phyloP scores from a whole-genome alignment of 768 basidiomycete genomes.

The Hygrocybe coccinea region DNA sequence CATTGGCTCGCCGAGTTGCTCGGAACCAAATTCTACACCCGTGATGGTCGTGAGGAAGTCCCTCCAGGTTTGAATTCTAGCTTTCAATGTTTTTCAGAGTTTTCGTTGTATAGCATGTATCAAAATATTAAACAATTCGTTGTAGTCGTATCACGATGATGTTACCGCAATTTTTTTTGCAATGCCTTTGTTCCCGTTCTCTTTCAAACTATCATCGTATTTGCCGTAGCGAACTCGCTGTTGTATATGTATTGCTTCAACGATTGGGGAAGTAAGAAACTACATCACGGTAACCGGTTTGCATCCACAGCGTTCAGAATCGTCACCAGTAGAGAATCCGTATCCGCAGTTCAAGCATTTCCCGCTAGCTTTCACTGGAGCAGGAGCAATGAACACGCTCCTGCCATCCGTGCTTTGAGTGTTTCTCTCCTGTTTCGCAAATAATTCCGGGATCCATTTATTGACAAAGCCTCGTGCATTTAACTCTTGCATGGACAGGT shows the following conservation, averaged over 20 bases:
- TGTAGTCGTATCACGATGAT: not conserved
- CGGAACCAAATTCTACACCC: not conserved
- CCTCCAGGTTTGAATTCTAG: too few relatives aligned
- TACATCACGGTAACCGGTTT: not conserved
- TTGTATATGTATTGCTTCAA: not conserved
- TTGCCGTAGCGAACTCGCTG: too few relatives aligned
- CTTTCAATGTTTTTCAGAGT: too few relatives aligned
- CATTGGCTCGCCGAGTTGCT: not conserved
- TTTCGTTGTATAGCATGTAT: too few relatives aligned
- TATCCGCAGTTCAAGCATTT: conserved; percentile 8
- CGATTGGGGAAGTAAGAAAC: not conserved
- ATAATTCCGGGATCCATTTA: conserved; percentile 38
- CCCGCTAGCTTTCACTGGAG: not conserved
- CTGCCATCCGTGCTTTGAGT: not conserved
- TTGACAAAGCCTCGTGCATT: conserved; percentile 35
- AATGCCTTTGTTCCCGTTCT: too few relatives aligned
- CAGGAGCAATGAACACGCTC: not conserved
- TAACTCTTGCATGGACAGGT: conserved; percentile 36
- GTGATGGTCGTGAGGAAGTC: not conserved
- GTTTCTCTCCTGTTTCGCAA: conserved; percentile 22
- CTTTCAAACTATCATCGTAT: too few relatives aligned
- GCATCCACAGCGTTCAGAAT: conserved; percentile 7
- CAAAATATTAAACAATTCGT: too few relatives aligned
- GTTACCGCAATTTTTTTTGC: too few relatives aligned
- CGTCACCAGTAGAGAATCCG: conserved; percentile 3